A percentile compares a stretch with the other conserved stretches of the same genome.
Evolutionary conservation across 2,329 filamentous ascomycete genomes (phyloP).

Genomic region (Ilyonectria destructans): DNA sequence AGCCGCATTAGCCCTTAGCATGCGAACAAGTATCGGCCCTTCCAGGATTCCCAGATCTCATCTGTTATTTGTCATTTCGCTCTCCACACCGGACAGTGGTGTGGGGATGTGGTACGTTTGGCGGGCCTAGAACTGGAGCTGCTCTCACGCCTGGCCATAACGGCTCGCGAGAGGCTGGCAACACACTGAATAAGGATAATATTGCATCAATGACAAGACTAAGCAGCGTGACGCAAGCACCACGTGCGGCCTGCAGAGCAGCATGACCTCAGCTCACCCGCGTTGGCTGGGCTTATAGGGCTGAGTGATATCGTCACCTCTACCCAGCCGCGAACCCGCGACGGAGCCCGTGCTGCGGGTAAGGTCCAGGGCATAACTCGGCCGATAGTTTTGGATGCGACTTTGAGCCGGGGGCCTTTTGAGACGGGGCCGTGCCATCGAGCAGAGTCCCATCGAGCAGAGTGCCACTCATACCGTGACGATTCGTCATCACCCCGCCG

Average conservation of each 20-base stretch:
- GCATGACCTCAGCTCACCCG: conserved; percentile 28
- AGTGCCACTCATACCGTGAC: conserved; percentile 25
- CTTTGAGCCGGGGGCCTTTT: conserved; percentile 15
- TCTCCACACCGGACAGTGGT: conserved; percentile 25
- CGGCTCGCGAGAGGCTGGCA: conserved; percentile 9
- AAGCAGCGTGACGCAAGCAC: conserved; percentile 26
- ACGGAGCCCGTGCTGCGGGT: conserved; percentile 19
- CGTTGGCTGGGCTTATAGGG: conserved; percentile 24
- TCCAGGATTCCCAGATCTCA: conserved; percentile 31
- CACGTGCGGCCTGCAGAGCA: conserved; percentile 20
- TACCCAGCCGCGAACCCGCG: conserved; percentile 10
- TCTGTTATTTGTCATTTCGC: conserved; percentile 33
- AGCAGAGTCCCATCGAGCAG: background rate
- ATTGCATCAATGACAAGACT: conserved; percentile 18
- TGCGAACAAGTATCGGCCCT: conserved; percentile 27
- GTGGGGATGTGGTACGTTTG: conserved; percentile 34
- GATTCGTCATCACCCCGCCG: conserved; percentile 29
- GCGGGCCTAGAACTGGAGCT: conserved; percentile 27
- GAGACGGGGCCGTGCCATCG: conserved; percentile 24
- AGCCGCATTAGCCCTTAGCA: conserved; percentile 23
- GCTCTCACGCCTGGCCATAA: conserved; percentile 18
- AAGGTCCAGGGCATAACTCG: conserved; percentile 25
- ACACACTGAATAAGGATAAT: background rate
- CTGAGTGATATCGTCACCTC: conserved; percentile 26
- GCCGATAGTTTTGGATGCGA: conserved; percentile 27